A percentile compares a stretch with the other conserved stretches of the same genome.
Conservation (phyloP, 2,329 filamentous ascomycete genomes). For the Cercospora sesami region DNA sequence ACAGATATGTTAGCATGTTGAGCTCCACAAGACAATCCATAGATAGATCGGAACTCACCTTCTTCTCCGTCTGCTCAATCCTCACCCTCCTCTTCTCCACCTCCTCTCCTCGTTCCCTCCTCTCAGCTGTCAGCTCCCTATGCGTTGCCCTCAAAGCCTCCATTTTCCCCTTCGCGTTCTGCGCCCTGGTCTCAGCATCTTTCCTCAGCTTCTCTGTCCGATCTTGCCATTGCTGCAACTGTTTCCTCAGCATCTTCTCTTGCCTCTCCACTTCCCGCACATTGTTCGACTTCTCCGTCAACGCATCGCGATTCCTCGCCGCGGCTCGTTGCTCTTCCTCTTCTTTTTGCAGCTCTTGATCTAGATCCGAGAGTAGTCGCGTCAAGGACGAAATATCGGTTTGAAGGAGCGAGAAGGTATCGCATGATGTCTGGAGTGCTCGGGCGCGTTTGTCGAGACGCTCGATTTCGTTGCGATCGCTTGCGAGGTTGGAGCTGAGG, state of each 20-base stretch:
- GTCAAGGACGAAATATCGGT: constrained; percentile 85
- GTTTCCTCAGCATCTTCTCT: constrained; percentile 78
- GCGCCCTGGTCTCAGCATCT: constrained; percentile 77
- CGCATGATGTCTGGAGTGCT: constrained; percentile 85
- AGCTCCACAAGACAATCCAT: not conserved
- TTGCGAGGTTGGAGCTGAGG: constrained; percentile 72
- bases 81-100: constrained; percentile 89
- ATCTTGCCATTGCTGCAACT: constrained; percentile 81
- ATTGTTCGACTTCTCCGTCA: constrained; percentile 84
- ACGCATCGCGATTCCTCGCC: constrained; percentile 76
- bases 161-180: constrained; percentile 82
- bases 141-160: constrained; percentile 82
- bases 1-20: constrained; percentile 22
- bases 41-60: constrained; percentile 59
- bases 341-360: constrained; percentile 80
- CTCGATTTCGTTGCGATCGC: constrained; percentile 83
- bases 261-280: constrained; percentile 88
- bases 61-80: constrained; percentile 98
- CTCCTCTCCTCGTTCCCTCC: constrained; percentile 81
- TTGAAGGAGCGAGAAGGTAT: constrained; percentile 81
- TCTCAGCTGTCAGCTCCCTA: constrained; percentile 77
- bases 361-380: constrained; percentile 84
- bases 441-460: constrained; percentile 81
- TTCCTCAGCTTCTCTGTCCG: constrained; percentile 80
- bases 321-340: constrained; percentile 85